Evolutionary conservation across 805 yeast species (phyloP).

Genomic region (Wickerhamomyces sydowiorum): DNA sequence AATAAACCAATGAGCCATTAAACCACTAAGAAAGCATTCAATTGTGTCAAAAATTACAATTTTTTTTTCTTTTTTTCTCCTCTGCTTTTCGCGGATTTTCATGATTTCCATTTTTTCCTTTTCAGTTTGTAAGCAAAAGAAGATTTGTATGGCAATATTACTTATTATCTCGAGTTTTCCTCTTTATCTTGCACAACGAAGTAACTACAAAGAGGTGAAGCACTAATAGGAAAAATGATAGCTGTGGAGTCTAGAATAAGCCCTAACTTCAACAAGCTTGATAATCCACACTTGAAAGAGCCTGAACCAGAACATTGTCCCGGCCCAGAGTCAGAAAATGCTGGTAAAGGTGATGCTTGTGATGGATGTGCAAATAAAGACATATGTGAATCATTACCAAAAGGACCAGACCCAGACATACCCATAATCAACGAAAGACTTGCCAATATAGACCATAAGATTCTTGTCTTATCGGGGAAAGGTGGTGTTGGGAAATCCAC

Average conservation of each 20-base stretch:
- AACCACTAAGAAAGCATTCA: background rate
- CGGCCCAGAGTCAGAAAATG: slow-evolving; percentile 91
- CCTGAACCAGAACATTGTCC: slow-evolving; percentile 98
- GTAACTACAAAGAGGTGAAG: too few relatives aligned
- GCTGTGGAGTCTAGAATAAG: slow-evolving; percentile 14
- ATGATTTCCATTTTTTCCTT: background rate
- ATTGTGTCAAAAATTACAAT: background rate
- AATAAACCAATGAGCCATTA: background rate
- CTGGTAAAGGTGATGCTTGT: slow-evolving; percentile 94
- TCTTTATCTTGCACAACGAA: background rate
- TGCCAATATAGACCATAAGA: slow-evolving; percentile 64
- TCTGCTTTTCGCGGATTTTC: background rate
- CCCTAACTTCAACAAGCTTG: slow-evolving; percentile 4
- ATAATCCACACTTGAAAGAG: slow-evolving; percentile 33
- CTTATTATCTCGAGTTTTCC: too few relatives aligned
- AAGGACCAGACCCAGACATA: slow-evolving; percentile 94
- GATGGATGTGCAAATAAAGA: slow-evolving; percentile 90
- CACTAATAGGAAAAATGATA: slow-evolving; percentile 3
- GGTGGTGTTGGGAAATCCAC: slow-evolving; percentile 99
- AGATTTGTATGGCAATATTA: background rate
- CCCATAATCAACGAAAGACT: slow-evolving; percentile 68
- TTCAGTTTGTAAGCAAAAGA: background rate
- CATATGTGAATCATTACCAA: slow-evolving; percentile 82
- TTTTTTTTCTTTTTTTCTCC: background rate
- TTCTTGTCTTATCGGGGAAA: slow-evolving; percentile 77